Percentiles rank a stretch among this genome's conserved stretches.
Evolutionary conservation across 805 yeast species (phyloP).

Genomic region (Torulaspora delbrueckii): DNA sequence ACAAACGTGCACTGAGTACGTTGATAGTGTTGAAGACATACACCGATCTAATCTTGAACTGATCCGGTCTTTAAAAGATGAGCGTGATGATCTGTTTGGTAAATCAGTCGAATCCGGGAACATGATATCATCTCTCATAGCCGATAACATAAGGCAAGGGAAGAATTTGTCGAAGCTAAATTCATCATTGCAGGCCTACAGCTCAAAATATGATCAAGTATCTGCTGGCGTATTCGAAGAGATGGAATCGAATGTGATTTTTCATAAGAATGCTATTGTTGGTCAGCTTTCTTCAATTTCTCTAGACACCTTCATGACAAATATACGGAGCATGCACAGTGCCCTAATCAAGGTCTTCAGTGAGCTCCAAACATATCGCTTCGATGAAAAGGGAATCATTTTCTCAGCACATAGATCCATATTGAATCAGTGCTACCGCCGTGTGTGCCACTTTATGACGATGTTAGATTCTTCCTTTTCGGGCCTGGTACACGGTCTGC

Average conservation of each 20-base stretch:
- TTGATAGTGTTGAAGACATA: not conserved
- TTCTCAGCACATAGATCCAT: not conserved
- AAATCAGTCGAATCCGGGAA: not conserved
- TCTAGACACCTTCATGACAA: not conserved
- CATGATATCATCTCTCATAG: not conserved
- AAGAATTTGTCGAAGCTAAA: slow-evolving; percentile 4
- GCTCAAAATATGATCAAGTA: slow-evolving; percentile 3
- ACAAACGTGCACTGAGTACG: not conserved
- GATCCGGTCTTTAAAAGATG: not conserved
- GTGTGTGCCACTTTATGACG: not conserved
- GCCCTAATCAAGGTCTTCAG: not conserved
- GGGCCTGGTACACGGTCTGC: not conserved
- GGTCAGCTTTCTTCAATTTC: not conserved
- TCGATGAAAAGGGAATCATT: not conserved
- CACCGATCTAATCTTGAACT: not conserved
- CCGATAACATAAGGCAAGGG: slow-evolving; percentile 6
- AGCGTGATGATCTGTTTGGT: not conserved
- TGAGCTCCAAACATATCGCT: not conserved
- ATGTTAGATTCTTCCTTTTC: not conserved
- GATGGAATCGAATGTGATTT: slow-evolving; percentile 5
- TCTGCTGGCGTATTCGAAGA: slow-evolving; percentile 8
- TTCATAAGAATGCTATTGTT: not conserved
- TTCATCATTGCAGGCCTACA: slow-evolving; percentile 9
- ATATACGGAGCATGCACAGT: not conserved
- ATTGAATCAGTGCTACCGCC: not conserved